A percentile compares a stretch with the other conserved stretches of the same genome.
These are phyloP conservation scores for Amoebophrya sp. DNA, from an alignment of 169 alveolate genomes.

Conservation along the genomic window DNA sequence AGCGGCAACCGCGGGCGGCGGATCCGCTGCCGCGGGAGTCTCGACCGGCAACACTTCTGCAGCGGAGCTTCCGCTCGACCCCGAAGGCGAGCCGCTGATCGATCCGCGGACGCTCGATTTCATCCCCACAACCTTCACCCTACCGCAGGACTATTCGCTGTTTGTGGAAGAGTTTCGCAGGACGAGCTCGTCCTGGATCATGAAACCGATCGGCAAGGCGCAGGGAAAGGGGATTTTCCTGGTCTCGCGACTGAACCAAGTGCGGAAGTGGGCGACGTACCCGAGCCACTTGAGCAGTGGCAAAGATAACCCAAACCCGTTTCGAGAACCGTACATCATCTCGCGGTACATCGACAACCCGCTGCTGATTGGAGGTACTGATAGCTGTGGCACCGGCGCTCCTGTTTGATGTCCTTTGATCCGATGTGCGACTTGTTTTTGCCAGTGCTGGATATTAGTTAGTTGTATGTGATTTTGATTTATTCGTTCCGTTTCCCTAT, in stretches of 20 bases:
- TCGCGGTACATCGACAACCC: constrained; percentile 68
- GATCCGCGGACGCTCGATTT: background rate
- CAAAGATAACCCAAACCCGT: constrained; percentile 31
- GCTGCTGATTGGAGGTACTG: constrained; percentile 80
- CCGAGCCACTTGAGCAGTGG: constrained; percentile 42
- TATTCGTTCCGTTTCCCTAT: background rate
- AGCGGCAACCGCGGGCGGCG: too few relatives aligned
- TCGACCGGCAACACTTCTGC: too few relatives aligned
- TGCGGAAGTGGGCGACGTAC: constrained; percentile 62
- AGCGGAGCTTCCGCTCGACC: too few relatives aligned
- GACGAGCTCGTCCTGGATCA: constrained; percentile 69
- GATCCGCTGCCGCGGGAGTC: too few relatives aligned
- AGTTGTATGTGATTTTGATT: too few relatives aligned
- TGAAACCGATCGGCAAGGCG: constrained; percentile 79
- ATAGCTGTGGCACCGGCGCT: too few relatives aligned
- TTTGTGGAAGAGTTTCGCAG: constrained; percentile 79
- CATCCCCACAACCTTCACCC: constrained; percentile 9
- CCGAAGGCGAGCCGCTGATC: background rate
- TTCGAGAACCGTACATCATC: constrained; percentile 71
- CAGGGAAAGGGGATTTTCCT: constrained; percentile 87
- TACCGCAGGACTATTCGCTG: constrained; percentile 77
- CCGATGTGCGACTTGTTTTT: too few relatives aligned
- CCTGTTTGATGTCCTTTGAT: too few relatives aligned
- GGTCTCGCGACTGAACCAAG: constrained; percentile 64
- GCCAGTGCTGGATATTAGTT: too few relatives aligned